Conservation (phyloP, 2,329 filamentous ascomycete genomes). For the Penicillium sp. region DNA sequence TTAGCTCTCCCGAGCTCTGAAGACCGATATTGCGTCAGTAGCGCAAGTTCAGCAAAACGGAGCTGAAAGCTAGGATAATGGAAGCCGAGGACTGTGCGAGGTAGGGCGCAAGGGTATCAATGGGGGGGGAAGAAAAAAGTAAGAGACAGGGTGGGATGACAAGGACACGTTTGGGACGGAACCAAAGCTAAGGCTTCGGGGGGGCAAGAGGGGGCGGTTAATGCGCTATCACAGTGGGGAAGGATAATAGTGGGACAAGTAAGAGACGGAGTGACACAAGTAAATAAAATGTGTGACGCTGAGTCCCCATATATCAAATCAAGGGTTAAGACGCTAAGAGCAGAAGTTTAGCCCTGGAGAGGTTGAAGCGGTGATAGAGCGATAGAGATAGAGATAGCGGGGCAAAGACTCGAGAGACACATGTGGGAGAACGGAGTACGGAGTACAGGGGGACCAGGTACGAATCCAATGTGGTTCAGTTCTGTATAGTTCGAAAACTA, state of each 20-base stretch:
- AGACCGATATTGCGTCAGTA: not conserved
- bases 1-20: constrained; percentile 12
- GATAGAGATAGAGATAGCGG: not conserved
- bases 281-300: constrained; percentile 12
- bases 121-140: not conserved
- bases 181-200: constrained; percentile 6
- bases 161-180: not conserved
- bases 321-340: not conserved
- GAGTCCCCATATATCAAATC: not conserved
- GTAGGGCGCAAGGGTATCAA: not conserved
- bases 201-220: constrained; percentile 13
- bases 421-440: not conserved
- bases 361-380: constrained; percentile 1
- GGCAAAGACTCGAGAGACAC: not conserved
- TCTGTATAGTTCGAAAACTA: not conserved
- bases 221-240: constrained; percentile 14
- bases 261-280: constrained; percentile 10
- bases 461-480: not conserved
- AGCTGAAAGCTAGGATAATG: not conserved
- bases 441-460: constrained; percentile 1
- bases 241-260: constrained; percentile 19
- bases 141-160: not conserved
- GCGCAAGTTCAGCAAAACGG: constrained; percentile 1
- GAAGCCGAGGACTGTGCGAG: not conserved
- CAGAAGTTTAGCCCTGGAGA: not conserved